Evolutionary conservation across 1,139 yeast species (phyloP).

Genomic region (Geotrichum histeridarum): DNA sequence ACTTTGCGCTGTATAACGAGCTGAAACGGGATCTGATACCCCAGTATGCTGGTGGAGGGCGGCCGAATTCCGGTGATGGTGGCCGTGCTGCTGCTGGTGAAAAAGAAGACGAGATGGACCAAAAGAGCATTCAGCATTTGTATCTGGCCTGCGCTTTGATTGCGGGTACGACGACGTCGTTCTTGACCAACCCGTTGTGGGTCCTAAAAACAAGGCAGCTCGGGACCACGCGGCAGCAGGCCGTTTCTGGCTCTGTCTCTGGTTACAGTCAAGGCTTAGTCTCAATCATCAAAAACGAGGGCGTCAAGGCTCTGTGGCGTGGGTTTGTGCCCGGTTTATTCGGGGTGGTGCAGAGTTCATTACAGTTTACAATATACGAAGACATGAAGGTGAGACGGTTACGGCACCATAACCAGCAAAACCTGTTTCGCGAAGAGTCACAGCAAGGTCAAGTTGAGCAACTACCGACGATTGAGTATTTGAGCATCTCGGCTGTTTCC

Average conservation of each 20-base stretch:
- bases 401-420: conserved; percentile 39
- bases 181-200: conserved; percentile 89
- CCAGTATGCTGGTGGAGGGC: not conserved
- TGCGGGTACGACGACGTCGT: conserved; percentile 72
- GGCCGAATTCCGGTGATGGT: not conserved
- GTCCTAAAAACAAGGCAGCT: conserved; percentile 68
- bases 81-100: not conserved
- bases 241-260: not conserved
- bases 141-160: conserved; percentile 51
- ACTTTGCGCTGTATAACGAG: conserved; percentile 67
- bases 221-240: conserved; percentile 6
- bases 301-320: conserved; percentile 67
- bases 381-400: conserved; percentile 38
- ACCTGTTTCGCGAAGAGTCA: not conserved
- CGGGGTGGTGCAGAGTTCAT: conserved; percentile 82
- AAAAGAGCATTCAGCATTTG: conserved; percentile 10
- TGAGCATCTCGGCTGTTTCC: conserved; percentile 60
- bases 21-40: conserved; percentile 41
- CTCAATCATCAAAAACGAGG: conserved; percentile 47
- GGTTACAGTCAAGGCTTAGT: no score
- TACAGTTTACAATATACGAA: conserved; percentile 83
- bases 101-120: not conserved
- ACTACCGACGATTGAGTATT: conserved; percentile 52
- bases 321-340: conserved; percentile 79
- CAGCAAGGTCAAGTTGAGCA: conserved; percentile 19